Conservation (phyloP, 371 early-diverging fungal species). For the Coemansia sp. region DNA sequence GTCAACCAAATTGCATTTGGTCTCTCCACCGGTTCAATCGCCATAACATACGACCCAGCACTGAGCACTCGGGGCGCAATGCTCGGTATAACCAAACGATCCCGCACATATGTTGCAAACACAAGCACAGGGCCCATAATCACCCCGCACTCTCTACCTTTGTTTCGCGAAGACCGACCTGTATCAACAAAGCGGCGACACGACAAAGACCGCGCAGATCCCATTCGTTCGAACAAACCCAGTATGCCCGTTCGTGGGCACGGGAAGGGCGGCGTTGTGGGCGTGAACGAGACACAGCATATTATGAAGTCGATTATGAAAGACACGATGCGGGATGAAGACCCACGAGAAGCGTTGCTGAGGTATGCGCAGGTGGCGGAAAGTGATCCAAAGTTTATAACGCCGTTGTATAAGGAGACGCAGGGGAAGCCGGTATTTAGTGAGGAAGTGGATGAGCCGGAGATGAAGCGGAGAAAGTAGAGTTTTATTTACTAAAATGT, state of each 20-base stretch:
- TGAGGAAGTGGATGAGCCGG: slow-evolving; percentile 27
- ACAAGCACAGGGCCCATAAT: slow-evolving; percentile 69
- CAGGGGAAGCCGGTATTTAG: slow-evolving; percentile 70
- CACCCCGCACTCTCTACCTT: slow-evolving; percentile 83
- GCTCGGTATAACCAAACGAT: slow-evolving; percentile 64
- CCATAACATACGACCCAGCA: slow-evolving; percentile 75
- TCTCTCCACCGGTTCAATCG: slow-evolving; percentile 71
- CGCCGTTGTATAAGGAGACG: slow-evolving; percentile 81
- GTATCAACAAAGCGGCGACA: slow-evolving; percentile 64
- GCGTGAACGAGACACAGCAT: slow-evolving; percentile 77
- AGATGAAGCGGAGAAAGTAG: slow-evolving; percentile 48
- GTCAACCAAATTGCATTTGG: slow-evolving; percentile 86
- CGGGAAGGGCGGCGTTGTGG: slow-evolving; percentile 83
- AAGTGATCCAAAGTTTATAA: slow-evolving; percentile 83
- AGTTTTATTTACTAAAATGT: too few species aligned
- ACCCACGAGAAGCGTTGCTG: slow-evolving; percentile 92
- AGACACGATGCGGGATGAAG: slow-evolving; percentile 84
- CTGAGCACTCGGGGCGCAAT: slow-evolving; percentile 75
- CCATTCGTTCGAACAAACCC: slow-evolving; percentile 70
- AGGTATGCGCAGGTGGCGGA: slow-evolving; percentile 83
- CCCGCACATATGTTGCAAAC: slow-evolving; percentile 67
- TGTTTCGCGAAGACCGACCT: slow-evolving; percentile 76
- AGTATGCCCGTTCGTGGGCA: slow-evolving; percentile 63
- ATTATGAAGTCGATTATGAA: slow-evolving; percentile 80
- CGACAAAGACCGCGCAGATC: slow-evolving; percentile 75